These are phyloP conservation scores for Gastrolobium villosum DNA, from an alignment of 306 rosid genomes.

Conservation along the genomic window DNA sequence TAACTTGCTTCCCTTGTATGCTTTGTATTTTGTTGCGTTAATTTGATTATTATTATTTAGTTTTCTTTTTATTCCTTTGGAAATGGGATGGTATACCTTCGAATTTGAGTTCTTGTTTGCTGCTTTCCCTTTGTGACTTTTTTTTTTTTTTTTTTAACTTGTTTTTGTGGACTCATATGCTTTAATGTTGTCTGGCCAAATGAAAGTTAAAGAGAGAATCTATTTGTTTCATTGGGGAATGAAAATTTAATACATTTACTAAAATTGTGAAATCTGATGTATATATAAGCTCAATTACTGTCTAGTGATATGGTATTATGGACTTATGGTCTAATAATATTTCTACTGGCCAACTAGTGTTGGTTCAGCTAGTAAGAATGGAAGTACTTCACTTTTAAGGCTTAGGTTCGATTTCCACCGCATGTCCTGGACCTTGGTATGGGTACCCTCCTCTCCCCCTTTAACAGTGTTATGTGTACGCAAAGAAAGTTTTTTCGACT, in stretches of 20 bases:
- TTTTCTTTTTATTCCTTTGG: not conserved
- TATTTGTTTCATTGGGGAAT: not conserved
- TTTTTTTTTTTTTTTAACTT: not conserved
- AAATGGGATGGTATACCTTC: not conserved
- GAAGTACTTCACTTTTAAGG: constrained; percentile 5
- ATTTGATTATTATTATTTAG: not conserved
- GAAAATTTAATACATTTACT: not conserved
- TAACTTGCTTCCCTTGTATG: constrained; percentile 18
- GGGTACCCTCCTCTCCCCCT: not conserved
- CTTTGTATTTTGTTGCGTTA: constrained; percentile 25
- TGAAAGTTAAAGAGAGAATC: constrained; percentile 13
- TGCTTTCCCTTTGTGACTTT: constrained; percentile 28
- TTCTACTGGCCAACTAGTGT: constrained; percentile 3
- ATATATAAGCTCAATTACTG: not conserved
- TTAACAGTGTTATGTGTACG: not conserved
- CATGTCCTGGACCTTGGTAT: not conserved
- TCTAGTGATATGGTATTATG: not conserved
- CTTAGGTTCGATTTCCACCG: not conserved
- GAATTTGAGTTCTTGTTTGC: constrained; percentile 14
- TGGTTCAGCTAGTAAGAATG: not conserved
- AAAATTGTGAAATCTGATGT: constrained; percentile 30
- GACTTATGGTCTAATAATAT: not conserved
- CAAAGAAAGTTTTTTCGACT: not conserved
- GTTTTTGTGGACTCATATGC: not conserved
- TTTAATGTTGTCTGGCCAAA: constrained; percentile 20